Base-by-base conservation (phyloP, 441 rosid genomes). In the Adansonia gregorii region DNA sequence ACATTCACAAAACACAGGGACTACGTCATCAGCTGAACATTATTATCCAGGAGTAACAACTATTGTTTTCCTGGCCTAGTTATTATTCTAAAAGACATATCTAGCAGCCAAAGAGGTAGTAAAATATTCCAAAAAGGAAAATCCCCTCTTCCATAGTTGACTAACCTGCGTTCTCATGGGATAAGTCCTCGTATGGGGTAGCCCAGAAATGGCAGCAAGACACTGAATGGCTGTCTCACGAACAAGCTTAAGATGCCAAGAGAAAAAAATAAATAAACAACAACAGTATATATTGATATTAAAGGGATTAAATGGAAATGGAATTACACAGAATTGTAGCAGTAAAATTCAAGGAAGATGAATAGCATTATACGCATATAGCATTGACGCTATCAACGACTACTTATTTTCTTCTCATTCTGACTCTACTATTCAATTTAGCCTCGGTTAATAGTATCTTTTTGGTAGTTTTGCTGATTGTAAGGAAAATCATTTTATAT, bases 181-280 rank as follows among this genome's bases (percentile, higher is more conserved):
- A 84, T 91, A 95, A 51, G 91, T 85, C 80, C 93, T 91, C 17
- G 89, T 58, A 71, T 88, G 86, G n/a, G 98, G 93, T 83, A 95
- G 88, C 81, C 79, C 85, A 55, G 92, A 85, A 84, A 91, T 75
- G 3, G 95, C 92, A 77, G 80, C 80, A 43, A 94, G 95, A 86
- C 98, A 92, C 76, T 92, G 97, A 75, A 95, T 82, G 43, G 95
- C 92, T 2, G 98, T 94, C 86, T 95, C 97, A 65, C 98, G 90
- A 64, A 91, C 91, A 82, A 88, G 86, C 98, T 95, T 84, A 59
- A 68, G 66, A 78, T 49, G 63, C 82, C 65, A 55, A 67, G 20
- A 66, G 27, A 35, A 70, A 64, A 54, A 39, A 45, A n/a, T 0
- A 61, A 64, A n/a, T 24, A 41, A 49, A 64, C 45, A 64, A 51